Conservation (phyloP, 139 green algal genomes). For the Asterochloris sp. region DNA sequence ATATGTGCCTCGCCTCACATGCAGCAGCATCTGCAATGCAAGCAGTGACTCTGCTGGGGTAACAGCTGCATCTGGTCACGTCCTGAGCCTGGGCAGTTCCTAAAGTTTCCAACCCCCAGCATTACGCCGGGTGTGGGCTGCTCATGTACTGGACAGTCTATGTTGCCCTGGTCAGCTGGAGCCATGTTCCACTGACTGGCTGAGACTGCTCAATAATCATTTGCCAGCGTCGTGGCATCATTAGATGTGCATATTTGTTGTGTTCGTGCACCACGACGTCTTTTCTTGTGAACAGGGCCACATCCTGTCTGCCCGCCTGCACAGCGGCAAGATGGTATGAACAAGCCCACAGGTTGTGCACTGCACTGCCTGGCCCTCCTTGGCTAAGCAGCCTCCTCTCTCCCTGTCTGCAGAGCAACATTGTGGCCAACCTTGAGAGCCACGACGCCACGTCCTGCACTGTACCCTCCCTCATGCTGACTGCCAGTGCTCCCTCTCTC, state of each 20-base stretch:
- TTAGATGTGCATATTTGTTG: background rate
- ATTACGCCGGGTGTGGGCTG: background rate
- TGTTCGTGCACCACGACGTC: background rate
- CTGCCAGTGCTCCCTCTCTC: too few relatives aligned
- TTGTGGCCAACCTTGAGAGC: conserved; percentile 1
- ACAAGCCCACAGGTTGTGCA: background rate
- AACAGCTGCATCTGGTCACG: background rate
- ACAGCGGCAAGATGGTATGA: background rate
- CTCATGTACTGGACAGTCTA: too few relatives aligned
- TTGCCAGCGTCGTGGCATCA: too few relatives aligned
- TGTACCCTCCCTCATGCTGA: too few relatives aligned
- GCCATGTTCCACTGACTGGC: too few relatives aligned
- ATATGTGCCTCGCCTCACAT: background rate
- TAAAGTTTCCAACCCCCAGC: too few relatives aligned
- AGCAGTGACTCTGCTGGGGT: background rate
- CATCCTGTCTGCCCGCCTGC: background rate
- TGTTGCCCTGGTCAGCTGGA: too few relatives aligned
- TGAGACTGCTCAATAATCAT: too few relatives aligned
- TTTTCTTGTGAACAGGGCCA: background rate
- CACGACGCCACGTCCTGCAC: background rate
- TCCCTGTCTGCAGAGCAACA: background rate
- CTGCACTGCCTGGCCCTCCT: background rate
- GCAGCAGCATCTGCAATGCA: background rate
- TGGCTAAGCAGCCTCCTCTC: background rate
- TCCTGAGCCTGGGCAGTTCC: background rate